phyloP scores from a whole-genome alignment of 2,329 filamentous ascomycete species.

The Nemania sp. region DNA sequence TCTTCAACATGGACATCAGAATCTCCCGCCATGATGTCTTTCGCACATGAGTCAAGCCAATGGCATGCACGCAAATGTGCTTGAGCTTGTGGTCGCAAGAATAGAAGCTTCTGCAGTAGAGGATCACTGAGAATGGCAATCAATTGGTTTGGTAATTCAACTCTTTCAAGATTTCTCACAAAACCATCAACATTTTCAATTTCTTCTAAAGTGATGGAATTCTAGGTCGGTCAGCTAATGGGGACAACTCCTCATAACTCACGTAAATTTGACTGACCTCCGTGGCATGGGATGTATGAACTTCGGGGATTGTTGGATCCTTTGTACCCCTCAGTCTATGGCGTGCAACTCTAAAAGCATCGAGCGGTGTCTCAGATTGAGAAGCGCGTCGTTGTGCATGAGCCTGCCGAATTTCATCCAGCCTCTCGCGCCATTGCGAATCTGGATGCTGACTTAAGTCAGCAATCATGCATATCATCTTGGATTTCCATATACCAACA shows the following conservation, averaged over 20 bases:
- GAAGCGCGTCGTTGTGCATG: slow-evolving; percentile 54
- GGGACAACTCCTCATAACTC: not conserved
- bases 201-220: slow-evolving; percentile 73
- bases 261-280: slow-evolving; percentile 52
- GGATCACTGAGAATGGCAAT: slow-evolving; percentile 76
- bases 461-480: slow-evolving; percentile 29
- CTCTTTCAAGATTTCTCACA: slow-evolving; percentile 72
- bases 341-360: slow-evolving; percentile 67
- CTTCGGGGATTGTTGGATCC: slow-evolving; percentile 61
- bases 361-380: slow-evolving; percentile 44
- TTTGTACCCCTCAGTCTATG: slow-evolving; percentile 52
- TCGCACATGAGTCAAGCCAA: slow-evolving; percentile 61
- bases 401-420: slow-evolving; percentile 67
- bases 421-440: slow-evolving; percentile 69
- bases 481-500: slow-evolving; percentile 40
- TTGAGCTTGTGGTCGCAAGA: slow-evolving; percentile 62
- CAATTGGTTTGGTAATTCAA: slow-evolving; percentile 81
- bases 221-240: slow-evolving; percentile 45
- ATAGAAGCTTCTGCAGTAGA: slow-evolving; percentile 74
- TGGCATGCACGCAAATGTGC: slow-evolving; percentile 57
- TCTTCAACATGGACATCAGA: slow-evolving; percentile 55
- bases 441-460: slow-evolving; percentile 65
- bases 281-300: slow-evolving; percentile 74
- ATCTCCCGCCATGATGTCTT: slow-evolving; percentile 58
- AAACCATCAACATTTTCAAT: slow-evolving; percentile 72